Evolutionary conservation across 169 alveolate genomes (phyloP), one percentile per base, ranked within the genome.

Genomic region (Plasmodium blacklocki): DNA sequence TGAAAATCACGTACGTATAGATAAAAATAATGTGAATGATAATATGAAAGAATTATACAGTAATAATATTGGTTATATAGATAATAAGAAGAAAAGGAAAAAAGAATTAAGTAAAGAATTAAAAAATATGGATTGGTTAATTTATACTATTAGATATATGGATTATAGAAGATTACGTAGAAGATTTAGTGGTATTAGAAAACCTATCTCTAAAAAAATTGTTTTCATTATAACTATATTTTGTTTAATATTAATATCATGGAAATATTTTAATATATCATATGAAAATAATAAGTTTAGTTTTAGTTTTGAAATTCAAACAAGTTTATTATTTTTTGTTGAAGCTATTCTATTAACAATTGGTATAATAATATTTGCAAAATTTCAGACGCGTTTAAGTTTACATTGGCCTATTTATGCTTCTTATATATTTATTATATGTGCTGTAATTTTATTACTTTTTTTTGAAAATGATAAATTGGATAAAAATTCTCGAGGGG

Each of bases 101-200:
- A 66, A 78, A 32, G 52, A 78, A 47, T 12, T 49, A 50, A 49
- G 78, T 14, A 78, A 45, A n/a, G 91, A 83, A 29, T 29, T 83
- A 73, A 83, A 83, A 47, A 83, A 83, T 47, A 83, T 83, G 68
- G 91, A 83, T 18, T 83, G 91, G 91, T 15, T 83, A 39, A 83
- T 83, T 23, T 83, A 83, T 50, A 94, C 96, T 5, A 88, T 94
- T 26, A 47, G 89, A 14, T 94, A 92, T 39, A 95, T 95, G 97
- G 97, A 95, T 72, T 93, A 94, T 64, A 76, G 97, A n/a, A 58
- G 97, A 32, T 64, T 95, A 26, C 47, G 95, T 70, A 74, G 97
- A 19, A 93, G 97, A 56, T 93, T 94, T 50, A 89, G 92, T 73
- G 97, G 97, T 49, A 96, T 95, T 15, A 72, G 97, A 32, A 94